Conservation (phyloP, 2,329 filamentous ascomycete genomes). For the Fusarium devonianum region DNA sequence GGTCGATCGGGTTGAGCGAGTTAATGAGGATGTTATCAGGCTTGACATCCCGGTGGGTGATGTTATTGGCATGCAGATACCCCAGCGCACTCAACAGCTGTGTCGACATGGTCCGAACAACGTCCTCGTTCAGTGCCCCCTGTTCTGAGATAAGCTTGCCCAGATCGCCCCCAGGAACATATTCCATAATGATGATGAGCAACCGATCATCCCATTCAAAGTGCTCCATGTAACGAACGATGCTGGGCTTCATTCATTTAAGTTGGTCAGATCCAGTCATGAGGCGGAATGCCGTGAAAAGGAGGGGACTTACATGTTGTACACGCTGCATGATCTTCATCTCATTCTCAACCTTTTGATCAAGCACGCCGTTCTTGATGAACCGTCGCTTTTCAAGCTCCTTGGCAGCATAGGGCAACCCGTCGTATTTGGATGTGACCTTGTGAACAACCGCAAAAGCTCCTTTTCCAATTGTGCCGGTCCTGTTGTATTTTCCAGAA, state of each 20-base stretch:
- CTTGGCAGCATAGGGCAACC: constrained; percentile 86
- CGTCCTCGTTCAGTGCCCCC: constrained; percentile 69
- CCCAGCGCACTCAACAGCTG: constrained; percentile 83
- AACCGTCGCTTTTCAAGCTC: constrained; percentile 93
- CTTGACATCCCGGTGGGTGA: constrained; percentile 98
- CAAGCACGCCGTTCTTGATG: constrained; percentile 88
- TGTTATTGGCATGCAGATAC: constrained; percentile 86
- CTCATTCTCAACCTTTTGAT: constrained; percentile 94
- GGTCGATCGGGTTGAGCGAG: constrained; percentile 73
- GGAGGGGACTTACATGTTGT: constrained; percentile 72
- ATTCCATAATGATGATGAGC: constrained; percentile 98
- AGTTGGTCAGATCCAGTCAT: constrained; percentile 19
- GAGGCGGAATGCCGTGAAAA: too few relatives aligned
- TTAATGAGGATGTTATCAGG: constrained; percentile 95
- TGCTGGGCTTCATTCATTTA: constrained; percentile 71
- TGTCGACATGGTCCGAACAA: constrained; percentile 73
- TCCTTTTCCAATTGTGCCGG: constrained; percentile 84
- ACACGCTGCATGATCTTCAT: constrained; percentile 94
- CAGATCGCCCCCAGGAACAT: constrained; percentile 81
- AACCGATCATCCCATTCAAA: constrained; percentile 81
- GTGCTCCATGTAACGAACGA: constrained; percentile 90
- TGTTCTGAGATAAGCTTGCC: constrained; percentile 72
- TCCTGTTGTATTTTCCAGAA: constrained; percentile 82
- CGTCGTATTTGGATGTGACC: constrained; percentile 84
- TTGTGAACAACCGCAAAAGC: constrained; percentile 95